Evolutionary conservation across 176 grass and related monocot genomes (phyloP), one percentile per base, ranked within the genome.

Genomic region (Oryza brachyantha): DNA sequence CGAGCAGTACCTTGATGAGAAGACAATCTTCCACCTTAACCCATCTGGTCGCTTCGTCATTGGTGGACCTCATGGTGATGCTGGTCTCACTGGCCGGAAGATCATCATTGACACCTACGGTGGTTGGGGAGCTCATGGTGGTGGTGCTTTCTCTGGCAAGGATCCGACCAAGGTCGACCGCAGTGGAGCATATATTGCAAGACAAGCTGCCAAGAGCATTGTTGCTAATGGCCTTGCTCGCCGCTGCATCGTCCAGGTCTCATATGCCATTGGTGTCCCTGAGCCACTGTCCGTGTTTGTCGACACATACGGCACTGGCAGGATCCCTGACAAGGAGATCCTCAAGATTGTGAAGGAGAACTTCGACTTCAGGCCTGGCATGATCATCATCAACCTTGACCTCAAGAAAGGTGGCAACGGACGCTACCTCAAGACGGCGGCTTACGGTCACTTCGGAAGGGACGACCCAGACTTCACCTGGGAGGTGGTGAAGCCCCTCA

Each of bases 31-130:
- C 74, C 86, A 88, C 37, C 75, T 88, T 29, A 88, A 88, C 76
- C 86, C 86, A 32, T 88, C 86, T 75, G 86, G 86, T 8, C 86
- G 86, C 63, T 88, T 88, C 13, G 86, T 88, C 61, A 84, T 88
- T 13, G 86, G 86, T 35, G 86, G 86, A 52, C 86, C 86, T 84
- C 86, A 88, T 55, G 86, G 86, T 70, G 86, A 88, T 75, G 86
- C 86, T 68, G 86, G 86, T 66, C 86, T 88, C 39, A 88, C 86
- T 72, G 86, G 86, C 25, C 48, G 86, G 68, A 88, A 88, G 81
- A 88, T 88, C 41, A 88, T 88, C 68, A 88, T 88, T n/a, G 86
- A 88, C 61, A 88, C 86, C 10, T 88, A 88, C 11, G 86, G 86
- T 12, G 86, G 86, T 34, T 88, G 86, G 86, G 86, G 86, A 27